Evolutionary conservation across 148 eudicot genomes (phyloP), one percentile per base, ranked within the genome.

Genomic region (Silene uniflora): DNA sequence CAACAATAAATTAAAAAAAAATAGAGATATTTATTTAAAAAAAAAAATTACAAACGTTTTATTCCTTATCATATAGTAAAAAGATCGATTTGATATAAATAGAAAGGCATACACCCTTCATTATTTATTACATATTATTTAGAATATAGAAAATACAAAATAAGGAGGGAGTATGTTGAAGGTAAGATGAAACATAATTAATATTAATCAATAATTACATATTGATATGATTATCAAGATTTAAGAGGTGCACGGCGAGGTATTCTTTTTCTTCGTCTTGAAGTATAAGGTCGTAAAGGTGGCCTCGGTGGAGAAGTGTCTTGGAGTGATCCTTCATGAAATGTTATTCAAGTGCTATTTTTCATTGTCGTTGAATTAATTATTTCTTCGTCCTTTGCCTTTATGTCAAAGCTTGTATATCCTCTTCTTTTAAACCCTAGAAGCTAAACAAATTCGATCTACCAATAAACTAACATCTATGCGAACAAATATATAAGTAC

Each of bases 211-310:
- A 17, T 10, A 29, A 66, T 2, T 52, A 18, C 11, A n/a, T n/a
- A n/a, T n/a, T n/a, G n/a, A n/a, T n/a, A n/a, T n/a, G n/a, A n/a
- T n/a, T 56, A 47, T 89, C 87, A 89, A 39, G 89, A 87, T 62
- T 86, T 85, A 79, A 93, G 85, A 21, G 98, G 98, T 23, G 98
- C 98, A 42, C 98, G 86, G 67, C 85, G 98, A 78, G 98, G 98
- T 80, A 93, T 87, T 76, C 98, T 93, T 75, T 93, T 93, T 83
- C 98, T 90, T 84, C 95, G 87, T 77, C 93, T 84, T 73, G 87
- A 81, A 86, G 49, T 85, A 10, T 85, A 76, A 86, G 91, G 86
- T 80, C 93, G 94, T 39, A 87, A 88, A 67, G 90, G 78, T 54
- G 91, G 87, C 67, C 88, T 84, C 84, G 86, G 82, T 77, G 92